Evolutionary conservation across 345 rosid genomes (phyloP).

Genomic region (Triadica sebifera): DNA sequence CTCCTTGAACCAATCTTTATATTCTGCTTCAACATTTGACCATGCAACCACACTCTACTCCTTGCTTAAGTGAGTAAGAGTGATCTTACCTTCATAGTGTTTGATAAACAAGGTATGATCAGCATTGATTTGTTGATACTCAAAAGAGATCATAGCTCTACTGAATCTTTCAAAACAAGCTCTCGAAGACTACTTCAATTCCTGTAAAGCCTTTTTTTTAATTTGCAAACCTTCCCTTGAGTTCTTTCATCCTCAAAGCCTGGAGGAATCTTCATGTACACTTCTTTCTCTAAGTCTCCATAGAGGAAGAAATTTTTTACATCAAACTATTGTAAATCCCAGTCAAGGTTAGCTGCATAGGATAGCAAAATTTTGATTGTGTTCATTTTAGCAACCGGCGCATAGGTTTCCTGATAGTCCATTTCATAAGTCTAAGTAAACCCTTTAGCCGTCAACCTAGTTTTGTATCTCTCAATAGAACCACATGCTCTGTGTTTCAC

Average conservation of each 20-base stretch:
- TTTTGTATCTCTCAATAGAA: no score
- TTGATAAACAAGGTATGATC: no score
- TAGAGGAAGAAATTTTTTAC: neutral
- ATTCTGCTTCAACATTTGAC: neutral
- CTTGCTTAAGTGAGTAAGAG: neutral
- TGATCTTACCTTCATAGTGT: no score
- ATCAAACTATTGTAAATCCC: neutral
- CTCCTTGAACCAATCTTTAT: neutral
- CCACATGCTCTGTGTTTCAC: no score
- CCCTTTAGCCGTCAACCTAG: neutral
- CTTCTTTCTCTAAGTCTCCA: neutral
- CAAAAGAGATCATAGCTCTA: neutral
- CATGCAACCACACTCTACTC: neutral
- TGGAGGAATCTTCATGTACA: neutral
- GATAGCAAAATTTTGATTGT: neutral
- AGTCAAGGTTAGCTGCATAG: neutral
- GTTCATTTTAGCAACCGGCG: no score
- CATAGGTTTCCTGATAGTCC: neutral
- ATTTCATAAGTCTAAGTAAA: neutral
- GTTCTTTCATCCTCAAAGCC: neutral
- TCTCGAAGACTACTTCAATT: neutral
- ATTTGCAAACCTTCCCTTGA: neutral
- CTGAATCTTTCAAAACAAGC: neutral
- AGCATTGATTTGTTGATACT: no score
- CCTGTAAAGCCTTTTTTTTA: neutral